Conservation (phyloP, 176 grass and related monocot genomes). For the Eragrostis curvula region DNA sequence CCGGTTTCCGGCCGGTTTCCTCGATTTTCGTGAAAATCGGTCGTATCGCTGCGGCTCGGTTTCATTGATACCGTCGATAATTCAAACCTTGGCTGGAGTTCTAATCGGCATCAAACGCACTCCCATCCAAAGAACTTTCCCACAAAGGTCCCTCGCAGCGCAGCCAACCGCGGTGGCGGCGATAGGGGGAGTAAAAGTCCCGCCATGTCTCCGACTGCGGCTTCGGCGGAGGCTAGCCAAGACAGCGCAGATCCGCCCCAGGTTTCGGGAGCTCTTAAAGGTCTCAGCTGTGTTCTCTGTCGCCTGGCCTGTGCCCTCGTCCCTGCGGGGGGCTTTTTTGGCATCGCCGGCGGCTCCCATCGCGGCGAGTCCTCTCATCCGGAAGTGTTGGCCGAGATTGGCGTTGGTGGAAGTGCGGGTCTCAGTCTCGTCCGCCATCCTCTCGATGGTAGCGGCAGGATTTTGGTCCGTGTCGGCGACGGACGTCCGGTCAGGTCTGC, state of each 20-base stretch:
- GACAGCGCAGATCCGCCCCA: background rate
- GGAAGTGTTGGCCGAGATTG: background rate
- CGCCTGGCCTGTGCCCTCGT: background rate
- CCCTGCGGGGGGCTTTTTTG: background rate
- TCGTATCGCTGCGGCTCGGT: no score
- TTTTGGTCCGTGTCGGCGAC: slow-evolving; percentile 7
- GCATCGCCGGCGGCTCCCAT: background rate
- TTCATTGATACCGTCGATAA: no score
- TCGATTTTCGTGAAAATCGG: no score
- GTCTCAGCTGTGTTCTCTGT: background rate
- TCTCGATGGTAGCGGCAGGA: background rate
- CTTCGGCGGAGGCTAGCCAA: background rate
- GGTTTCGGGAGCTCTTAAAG: background rate
- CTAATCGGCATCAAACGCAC: no score
- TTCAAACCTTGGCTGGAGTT: no score
- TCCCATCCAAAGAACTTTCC: no score
- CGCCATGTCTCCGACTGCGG: no score
- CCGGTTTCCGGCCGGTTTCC: no score
- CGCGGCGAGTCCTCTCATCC: background rate
- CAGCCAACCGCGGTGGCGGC: no score
- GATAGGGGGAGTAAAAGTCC: no score
- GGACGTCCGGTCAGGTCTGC: slow-evolving; percentile 8
- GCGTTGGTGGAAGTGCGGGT: no score
- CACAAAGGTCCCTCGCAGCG: no score
- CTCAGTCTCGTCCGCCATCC: background rate